Evolutionary conservation across 2,329 filamentous ascomycete genomes (phyloP), one percentile per base, ranked within the genome.

Genomic region (Metarhizium anisopliae): DNA sequence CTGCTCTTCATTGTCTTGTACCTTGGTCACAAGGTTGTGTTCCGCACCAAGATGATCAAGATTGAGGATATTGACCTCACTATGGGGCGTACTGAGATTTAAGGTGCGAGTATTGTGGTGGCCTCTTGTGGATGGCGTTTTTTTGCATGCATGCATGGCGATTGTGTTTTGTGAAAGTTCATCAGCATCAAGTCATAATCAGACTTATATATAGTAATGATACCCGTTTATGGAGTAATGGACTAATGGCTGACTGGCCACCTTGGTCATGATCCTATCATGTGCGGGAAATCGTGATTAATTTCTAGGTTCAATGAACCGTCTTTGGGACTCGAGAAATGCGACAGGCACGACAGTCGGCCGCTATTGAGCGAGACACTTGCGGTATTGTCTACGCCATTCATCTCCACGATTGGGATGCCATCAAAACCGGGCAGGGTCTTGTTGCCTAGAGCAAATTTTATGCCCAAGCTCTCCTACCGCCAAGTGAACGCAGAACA

Each of bases 1-100:
- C 81, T 87, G 30, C 65, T 89, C 3, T 89, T 87, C 62, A 63
- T 79, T 3, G 75, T 80, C 3, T 67, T 86, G 13, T 85, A 80
- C 61, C 54, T 79, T 1, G 82, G 79, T 2, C 85, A 87, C 72
- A 88, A 87, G 72, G 49, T 77, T 35, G 60, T 72, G 47, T 72
- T 61, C 59, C 68, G 74, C 52, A 72, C 72, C 53, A 73, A 68
- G 66, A 43, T 70, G 6, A 64, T 76, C 51, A 67, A 68, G 4
- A 35, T 73, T 29, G 58, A 56, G 6, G 68, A 74, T 20, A 69
- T 71, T 20, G 72, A 75, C 50, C 60, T 75, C 40, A 60, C 25
- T 18, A 51, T 59, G 53, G 59, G 55, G 14, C 56, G 58, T 2
- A 20, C 40, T 6, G 42, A 45, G 2, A 55, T 56, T 36, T 59